phyloP scores from a whole-genome alignment of 2,329 filamentous ascomycete species.

The Beauveria pseudobassiana region DNA sequence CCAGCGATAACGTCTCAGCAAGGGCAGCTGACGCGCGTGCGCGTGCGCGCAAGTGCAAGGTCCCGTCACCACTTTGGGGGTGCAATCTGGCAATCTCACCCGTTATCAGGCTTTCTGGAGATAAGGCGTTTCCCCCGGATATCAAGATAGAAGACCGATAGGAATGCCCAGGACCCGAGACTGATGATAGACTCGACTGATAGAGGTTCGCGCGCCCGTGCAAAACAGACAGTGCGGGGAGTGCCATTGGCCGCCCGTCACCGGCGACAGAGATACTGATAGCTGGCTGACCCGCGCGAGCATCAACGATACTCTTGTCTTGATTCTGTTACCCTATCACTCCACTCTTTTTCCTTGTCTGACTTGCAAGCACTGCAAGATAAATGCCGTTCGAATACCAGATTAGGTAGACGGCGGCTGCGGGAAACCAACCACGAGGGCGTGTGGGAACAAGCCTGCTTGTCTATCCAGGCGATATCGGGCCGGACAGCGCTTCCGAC shows the following conservation, averaged over 20 bases:
- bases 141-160: conserved; percentile 2
- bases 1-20: not conserved
- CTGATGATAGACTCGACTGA: not conserved
- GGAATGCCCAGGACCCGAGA: not conserved
- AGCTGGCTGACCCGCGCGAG: conserved; percentile 28
- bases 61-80: not conserved
- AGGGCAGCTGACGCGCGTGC: not conserved
- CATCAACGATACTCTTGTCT: not conserved
- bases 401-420: conserved; percentile 3
- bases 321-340: conserved; percentile 4
- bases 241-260: conserved; percentile 36
- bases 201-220: not conserved
- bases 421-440: conserved; percentile 3
- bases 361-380: conserved; percentile 1
- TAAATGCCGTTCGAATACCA: not conserved
- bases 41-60: not conserved
- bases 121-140: not conserved
- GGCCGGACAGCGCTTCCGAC: conserved; percentile 9
- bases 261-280: conserved; percentile 41
- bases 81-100: not conserved
- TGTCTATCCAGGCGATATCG: conserved; percentile 6
- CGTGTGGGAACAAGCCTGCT: not conserved
- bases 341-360: not conserved
- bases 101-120: not conserved
- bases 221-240: not conserved